Percentiles rank a stretch among this genome's conserved stretches.
Evolutionary conservation across 2,329 filamentous ascomycete species (phyloP).

Genomic region (Fusarium mexicanum): DNA sequence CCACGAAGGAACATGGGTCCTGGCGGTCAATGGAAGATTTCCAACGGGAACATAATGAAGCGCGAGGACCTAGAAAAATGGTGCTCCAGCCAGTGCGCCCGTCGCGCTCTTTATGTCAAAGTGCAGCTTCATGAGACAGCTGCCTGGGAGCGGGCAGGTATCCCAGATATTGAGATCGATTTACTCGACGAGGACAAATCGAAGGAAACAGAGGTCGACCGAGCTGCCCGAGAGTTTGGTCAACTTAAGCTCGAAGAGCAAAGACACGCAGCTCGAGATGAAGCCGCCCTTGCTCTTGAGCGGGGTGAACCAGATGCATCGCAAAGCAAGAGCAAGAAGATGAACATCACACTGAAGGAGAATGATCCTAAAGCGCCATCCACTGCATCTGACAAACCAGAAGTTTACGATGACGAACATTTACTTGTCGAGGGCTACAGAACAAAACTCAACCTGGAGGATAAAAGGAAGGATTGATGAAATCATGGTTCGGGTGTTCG

Average conservation of each 20-base stretch:
- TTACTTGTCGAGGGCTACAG: slow-evolving; percentile 63
- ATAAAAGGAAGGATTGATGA: slow-evolving; percentile 6
- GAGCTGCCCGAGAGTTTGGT: slow-evolving; percentile 51
- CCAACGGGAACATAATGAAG: slow-evolving; percentile 70
- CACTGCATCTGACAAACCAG: slow-evolving; percentile 33
- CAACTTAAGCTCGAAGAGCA: slow-evolving; percentile 58
- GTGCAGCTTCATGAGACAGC: slow-evolving; percentile 88
- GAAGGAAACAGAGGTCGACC: slow-evolving; percentile 54
- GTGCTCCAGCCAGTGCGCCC: slow-evolving; percentile 84
- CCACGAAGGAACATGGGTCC: slow-evolving; percentile 66
- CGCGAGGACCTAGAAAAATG: slow-evolving; percentile 82
- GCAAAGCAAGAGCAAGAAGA: slow-evolving; percentile 48
- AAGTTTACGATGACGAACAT: slow-evolving; percentile 52
- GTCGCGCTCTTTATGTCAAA: slow-evolving; percentile 83
- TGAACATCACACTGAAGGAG: slow-evolving; percentile 63
- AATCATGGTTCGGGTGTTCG: background rate
- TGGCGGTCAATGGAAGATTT: slow-evolving; percentile 74
- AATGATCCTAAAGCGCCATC: slow-evolving; percentile 51
- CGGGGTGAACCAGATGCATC: slow-evolving; percentile 47
- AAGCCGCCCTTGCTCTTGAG: slow-evolving; percentile 60
- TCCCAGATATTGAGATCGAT: slow-evolving; percentile 65
- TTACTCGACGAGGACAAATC: slow-evolving; percentile 73
- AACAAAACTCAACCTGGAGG: slow-evolving; percentile 45
- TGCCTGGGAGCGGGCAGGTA: slow-evolving; percentile 80
- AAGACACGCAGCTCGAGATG: slow-evolving; percentile 52